phyloP scores from a whole-genome alignment of 2,329 filamentous ascomycete genomes.

The Zasmidium citrigriseum region DNA sequence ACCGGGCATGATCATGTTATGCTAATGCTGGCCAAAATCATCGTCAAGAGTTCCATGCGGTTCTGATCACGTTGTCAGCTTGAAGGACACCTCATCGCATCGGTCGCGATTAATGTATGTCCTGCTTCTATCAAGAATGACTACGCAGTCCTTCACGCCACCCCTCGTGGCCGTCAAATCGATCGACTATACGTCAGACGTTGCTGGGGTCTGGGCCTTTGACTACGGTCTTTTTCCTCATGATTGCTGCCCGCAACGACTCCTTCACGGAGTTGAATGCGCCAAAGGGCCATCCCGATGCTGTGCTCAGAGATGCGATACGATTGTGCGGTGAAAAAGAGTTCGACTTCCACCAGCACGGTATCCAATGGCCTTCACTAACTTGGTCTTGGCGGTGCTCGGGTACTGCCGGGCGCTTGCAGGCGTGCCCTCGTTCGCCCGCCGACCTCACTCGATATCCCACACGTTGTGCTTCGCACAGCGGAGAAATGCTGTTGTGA shows the following conservation, averaged over 20 bases:
- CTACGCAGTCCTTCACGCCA: not conserved
- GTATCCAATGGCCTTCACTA: not conserved
- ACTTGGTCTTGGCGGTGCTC: not conserved
- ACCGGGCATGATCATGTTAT: not conserved
- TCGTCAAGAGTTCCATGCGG: no score
- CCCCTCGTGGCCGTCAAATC: not conserved
- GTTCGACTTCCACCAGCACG: not conserved
- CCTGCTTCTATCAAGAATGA: no score
- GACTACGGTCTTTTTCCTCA: not conserved
- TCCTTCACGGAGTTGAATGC: not conserved
- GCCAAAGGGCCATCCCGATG: not conserved
- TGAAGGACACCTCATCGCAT: no score
- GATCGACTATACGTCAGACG: not conserved
- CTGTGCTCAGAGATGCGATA: not conserved
- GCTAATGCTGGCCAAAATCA: not conserved
- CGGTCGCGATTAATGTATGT: no score
- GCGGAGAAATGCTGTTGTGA: not conserved
- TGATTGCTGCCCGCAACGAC: not conserved
- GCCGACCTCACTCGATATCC: not conserved
- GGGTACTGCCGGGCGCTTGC: not conserved
- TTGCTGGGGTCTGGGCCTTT: not conserved
- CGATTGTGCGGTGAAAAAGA: not conserved
- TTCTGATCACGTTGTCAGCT: no score
- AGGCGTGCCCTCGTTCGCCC: not conserved
- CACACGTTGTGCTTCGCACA: not conserved